Conservation (phyloP, 2,329 filamentous ascomycete species). For the Sphaerostilbella broomeana region DNA sequence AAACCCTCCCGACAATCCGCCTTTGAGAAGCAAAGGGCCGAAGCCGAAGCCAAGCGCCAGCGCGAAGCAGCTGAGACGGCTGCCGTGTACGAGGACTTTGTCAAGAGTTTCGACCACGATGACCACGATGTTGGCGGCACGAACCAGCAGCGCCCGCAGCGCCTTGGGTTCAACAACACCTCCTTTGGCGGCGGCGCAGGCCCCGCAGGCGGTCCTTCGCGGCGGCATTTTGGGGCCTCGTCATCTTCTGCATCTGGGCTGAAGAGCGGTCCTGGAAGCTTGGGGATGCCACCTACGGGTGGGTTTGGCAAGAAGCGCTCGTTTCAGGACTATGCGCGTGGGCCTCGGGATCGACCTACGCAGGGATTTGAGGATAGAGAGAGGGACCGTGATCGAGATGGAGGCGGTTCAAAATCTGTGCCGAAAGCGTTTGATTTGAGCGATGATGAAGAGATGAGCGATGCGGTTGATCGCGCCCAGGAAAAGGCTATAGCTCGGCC, state of each 20-base stretch:
- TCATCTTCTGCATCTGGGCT: too few species aligned
- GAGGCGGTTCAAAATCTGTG: slow-evolving; percentile 48
- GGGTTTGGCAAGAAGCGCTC: slow-evolving; percentile 50
- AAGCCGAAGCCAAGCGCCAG: slow-evolving; percentile 79
- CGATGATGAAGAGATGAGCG: slow-evolving; percentile 47
- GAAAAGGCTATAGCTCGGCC: slow-evolving; percentile 57
- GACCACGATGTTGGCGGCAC: slow-evolving; percentile 35
- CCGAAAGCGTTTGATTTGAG: slow-evolving; percentile 68
- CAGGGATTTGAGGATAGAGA: slow-evolving; percentile 36
- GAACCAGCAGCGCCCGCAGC: slow-evolving; percentile 17
- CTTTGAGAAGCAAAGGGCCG: slow-evolving; percentile 82
- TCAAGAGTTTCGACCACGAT: slow-evolving; percentile 68
- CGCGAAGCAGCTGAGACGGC: slow-evolving; percentile 82
- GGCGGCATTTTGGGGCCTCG: slow-evolving; percentile 57
- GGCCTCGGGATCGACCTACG: slow-evolving; percentile 19
- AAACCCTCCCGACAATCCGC: slow-evolving; percentile 77
- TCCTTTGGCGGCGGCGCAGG: slow-evolving; percentile 12
- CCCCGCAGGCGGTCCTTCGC: slow-evolving; percentile 31
- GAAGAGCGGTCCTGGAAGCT: slow-evolving; percentile 56
- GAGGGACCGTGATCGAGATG: too few species aligned
- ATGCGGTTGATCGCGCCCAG: slow-evolving; percentile 39
- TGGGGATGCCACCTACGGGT: slow-evolving; percentile 47
- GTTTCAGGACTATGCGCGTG: slow-evolving; percentile 37
- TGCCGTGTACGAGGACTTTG: slow-evolving; percentile 79
- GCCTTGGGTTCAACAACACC: slow-evolving; percentile 23